phyloP scores from a whole-genome alignment of 768 basidiomycete genomes.

The Rhizopogon roseolus region DNA sequence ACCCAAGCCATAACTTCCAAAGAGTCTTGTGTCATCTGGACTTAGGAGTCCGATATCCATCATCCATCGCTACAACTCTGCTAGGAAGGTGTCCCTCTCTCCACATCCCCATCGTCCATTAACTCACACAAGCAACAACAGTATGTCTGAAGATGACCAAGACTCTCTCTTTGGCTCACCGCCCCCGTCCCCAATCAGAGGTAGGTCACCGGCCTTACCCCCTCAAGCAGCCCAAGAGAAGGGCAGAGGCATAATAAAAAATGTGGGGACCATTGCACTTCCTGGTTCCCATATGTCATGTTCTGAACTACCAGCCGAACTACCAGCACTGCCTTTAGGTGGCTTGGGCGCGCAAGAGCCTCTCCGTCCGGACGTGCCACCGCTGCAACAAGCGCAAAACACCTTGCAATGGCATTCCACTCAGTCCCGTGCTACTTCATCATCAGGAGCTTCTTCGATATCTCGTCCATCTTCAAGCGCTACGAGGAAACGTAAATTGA shows the following conservation, averaged over 20 bases:
- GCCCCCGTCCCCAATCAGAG: slow-evolving; percentile 65
- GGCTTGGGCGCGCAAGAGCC: slow-evolving; percentile 30
- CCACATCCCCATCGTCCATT: slow-evolving; percentile 2
- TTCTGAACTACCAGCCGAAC: slow-evolving; percentile 83
- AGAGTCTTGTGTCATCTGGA: neutral
- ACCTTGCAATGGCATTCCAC: neutral
- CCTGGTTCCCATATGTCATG: slow-evolving; percentile 81
- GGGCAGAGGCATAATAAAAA: slow-evolving; percentile 46
- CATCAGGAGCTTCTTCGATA: neutral
- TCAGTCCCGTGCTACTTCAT: neutral
- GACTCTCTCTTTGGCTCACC: slow-evolving; percentile 81
- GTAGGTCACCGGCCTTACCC: slow-evolving; percentile 74
- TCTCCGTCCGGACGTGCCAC: slow-evolving; percentile 22
- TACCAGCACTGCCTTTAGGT: slow-evolving; percentile 64
- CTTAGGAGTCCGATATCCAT: neutral
- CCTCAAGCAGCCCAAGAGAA: slow-evolving; percentile 16
- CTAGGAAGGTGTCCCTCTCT: slow-evolving; percentile 13
- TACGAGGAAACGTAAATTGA: slow-evolving; percentile 28
- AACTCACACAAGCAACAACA: slow-evolving; percentile 11
- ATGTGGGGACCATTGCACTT: slow-evolving; percentile 98
- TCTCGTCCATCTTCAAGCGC: slow-evolving; percentile 10
- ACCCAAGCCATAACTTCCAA: neutral
- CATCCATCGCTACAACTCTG: neutral
- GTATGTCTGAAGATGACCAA: slow-evolving; percentile 39
- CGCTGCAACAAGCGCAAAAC: neutral